Conservation (phyloP, 805 yeast genomes). For the Ogataea dorogensis region DNA sequence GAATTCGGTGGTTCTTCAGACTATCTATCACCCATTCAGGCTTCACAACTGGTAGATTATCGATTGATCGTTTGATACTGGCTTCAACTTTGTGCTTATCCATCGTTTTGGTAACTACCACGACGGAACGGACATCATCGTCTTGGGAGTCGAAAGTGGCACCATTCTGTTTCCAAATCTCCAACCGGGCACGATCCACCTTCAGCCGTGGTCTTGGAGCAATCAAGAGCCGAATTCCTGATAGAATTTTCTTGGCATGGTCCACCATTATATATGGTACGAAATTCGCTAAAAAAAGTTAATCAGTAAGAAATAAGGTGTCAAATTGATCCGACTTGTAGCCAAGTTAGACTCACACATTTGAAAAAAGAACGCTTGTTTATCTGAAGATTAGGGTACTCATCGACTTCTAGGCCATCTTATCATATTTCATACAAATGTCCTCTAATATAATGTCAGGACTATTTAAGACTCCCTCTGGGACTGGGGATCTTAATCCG, state of each 20-base stretch:
- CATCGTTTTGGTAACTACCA: conserved; percentile 11
- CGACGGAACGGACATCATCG: conserved; percentile 6
- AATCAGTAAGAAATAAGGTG: conserved; percentile 3
- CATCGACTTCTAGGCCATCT: neutral
- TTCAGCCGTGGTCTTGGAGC: conserved; percentile 19
- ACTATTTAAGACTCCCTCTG: conserved; percentile 1
- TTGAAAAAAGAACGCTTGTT: neutral
- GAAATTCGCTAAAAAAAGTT: neutral
- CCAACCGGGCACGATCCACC: conserved; percentile 19
- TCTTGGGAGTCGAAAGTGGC: conserved; percentile 21
- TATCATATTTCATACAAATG: no score
- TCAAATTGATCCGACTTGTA: conserved; percentile 4
- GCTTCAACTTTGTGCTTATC: conserved; percentile 2
- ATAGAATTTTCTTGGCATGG: conserved; percentile 11
- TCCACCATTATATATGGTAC: neutral
- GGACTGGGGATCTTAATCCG: conserved; percentile 1
- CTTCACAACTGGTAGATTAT: conserved; percentile 7
- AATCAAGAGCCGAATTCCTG: conserved; percentile 19
- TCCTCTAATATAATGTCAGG: conserved; percentile 1
- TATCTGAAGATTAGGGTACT: neutral
- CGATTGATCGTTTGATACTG: neutral
- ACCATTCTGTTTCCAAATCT: conserved; percentile 29
- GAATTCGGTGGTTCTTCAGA: conserved; percentile 5
- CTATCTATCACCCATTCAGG: conserved; percentile 19
- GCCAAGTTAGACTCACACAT: neutral